Base-by-base conservation (phyloP, 208 protist genomes). In the Crithidia brevicula region DNA sequence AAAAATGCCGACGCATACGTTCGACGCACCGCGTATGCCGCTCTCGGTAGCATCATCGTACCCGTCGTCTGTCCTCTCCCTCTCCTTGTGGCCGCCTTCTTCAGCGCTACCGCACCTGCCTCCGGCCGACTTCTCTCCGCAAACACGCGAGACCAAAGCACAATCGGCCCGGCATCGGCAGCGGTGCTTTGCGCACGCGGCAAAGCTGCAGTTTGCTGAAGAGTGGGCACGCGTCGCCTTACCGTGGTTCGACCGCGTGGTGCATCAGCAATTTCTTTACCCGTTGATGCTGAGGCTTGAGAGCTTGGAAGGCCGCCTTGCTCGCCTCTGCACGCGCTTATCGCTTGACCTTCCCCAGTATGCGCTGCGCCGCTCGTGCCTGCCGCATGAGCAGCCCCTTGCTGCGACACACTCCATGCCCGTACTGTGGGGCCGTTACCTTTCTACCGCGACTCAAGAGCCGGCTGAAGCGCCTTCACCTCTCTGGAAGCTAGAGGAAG, bases 201-300 rank as follows among this genome's bases (percentile, higher is more conserved):
- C 69, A 33, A 83, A 70, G 47, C 53, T 78, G 5, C 46, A 74
- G 46, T 59, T 83, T 31, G 74, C 78, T 4, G 51, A 75, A 53
- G 42, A 59, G 16, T 83, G 78, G 78, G 22, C 5, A 3, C 38
- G 61, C 30, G 51, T 74, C 15, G 73, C 63, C 28, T 40, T 72
- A 16, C 78, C 78, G 62, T 83, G 78, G 78, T 79, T 79, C 42
- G 36, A 70, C 4, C 16, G 8, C 5, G 70, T 62, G 3, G 78
- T 80, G 20, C 0, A 40, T 5, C 59, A 34, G 13, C 22, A 38
- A 15, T 83, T 83, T 22, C 66, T 50, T 10, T 7, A 28, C 18
- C 28, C 36, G 0, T 42, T 80, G 15, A 4, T 57, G 43, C 3
- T 8, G 1, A 70, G 43, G 30, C 61, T 83, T 0, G 15, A n/a